A percentile compares a stretch with the other conserved stretches of the same genome.
Conservation (phyloP, 352 stramenopile genomes). For the Pythium scleroteichum region DNA sequence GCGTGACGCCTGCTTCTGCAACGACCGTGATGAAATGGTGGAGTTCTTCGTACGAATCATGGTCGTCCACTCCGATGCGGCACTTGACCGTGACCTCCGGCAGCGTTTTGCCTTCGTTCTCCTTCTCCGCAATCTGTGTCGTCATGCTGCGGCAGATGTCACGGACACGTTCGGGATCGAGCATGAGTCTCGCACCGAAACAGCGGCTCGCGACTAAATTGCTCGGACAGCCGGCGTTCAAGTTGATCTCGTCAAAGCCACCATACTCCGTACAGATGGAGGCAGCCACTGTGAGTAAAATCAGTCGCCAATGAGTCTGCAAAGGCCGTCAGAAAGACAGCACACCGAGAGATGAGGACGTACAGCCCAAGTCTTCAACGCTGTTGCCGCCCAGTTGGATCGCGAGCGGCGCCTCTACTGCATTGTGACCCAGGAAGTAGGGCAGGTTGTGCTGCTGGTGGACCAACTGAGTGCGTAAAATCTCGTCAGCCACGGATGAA, state of each 20-base stretch:
- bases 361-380: constrained; percentile 76
- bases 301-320: no score
- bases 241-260: constrained; percentile 94
- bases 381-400: constrained; percentile 95
- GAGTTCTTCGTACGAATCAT: constrained; percentile 92
- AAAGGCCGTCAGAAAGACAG: neutral
- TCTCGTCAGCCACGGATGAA: neutral
- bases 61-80: constrained; percentile 95
- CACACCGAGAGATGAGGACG: constrained; percentile 7
- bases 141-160: constrained; percentile 91
- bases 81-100: constrained; percentile 97
- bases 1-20: constrained; percentile 83
- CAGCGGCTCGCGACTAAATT: constrained; percentile 74
- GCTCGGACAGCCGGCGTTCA: constrained; percentile 97
- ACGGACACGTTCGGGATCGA: constrained; percentile 93
- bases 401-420: constrained; percentile 86
- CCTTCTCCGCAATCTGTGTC: constrained; percentile 34
- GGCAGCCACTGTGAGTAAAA: constrained; percentile 55
- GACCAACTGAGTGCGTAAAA: constrained; percentile 45
- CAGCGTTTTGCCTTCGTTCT: constrained; percentile 1
- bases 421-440: constrained; percentile 88
- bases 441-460: constrained; percentile 86
- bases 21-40: constrained; percentile 94
- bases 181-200: constrained; percentile 98
- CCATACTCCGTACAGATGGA: constrained; percentile 81